Conservation (phyloP, 345 rosid genomes). For the Xanthoceras sorbifolium region DNA sequence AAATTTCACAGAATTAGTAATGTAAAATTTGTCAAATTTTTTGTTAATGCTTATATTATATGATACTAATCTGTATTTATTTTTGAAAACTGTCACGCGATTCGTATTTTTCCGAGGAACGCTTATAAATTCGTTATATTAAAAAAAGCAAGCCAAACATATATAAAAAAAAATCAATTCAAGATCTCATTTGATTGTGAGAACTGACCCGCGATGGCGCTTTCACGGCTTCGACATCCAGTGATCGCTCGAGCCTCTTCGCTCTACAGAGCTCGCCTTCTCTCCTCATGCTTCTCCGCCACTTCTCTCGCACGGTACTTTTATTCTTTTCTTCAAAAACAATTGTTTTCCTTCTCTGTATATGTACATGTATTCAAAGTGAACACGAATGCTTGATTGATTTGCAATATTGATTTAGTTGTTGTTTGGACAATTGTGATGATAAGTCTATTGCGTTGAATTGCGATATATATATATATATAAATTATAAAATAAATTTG, state of each 20-base stretch:
- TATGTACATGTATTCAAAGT: neutral
- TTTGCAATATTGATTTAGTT: neutral
- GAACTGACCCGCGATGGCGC: constrained; percentile 53
- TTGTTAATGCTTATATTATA: too few species aligned
- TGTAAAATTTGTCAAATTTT: too few species aligned
- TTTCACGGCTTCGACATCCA: constrained; percentile 79
- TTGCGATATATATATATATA: too few species aligned
- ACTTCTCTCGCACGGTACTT: constrained; percentile 58
- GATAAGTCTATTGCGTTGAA: neutral
- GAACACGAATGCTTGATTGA: neutral
- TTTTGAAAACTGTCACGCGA: too few species aligned
- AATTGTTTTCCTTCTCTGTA: constrained; percentile 3
- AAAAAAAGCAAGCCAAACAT: too few species aligned
- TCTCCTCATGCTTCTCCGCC: constrained; percentile 46
- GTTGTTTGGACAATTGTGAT: neutral
- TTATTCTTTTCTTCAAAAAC: neutral
- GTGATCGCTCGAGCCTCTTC: constrained; percentile 60
- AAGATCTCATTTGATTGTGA: constrained; percentile 8
- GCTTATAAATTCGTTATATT: neutral
- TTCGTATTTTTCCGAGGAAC: neutral
- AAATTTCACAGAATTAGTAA: too few species aligned
- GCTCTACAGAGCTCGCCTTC: constrained; percentile 63
- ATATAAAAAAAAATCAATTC: neutral
- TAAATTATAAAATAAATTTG: too few species aligned
- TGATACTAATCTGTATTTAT: too few species aligned